Evolutionary conservation across 768 basidiomycete species (phyloP).

Genomic region (Nevesoporus exiguus): DNA sequence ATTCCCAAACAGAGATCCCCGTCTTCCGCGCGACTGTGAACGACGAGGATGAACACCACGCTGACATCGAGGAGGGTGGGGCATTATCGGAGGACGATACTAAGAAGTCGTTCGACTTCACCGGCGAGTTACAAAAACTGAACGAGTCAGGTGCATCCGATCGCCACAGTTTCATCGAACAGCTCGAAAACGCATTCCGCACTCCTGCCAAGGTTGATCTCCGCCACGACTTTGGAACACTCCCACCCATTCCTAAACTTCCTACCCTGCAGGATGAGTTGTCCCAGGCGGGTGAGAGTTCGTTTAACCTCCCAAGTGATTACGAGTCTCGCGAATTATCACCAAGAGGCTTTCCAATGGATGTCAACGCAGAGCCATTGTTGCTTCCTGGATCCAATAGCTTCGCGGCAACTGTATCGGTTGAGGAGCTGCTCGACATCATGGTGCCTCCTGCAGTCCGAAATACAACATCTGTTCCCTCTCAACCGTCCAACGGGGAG

Average conservation of each 20-base stretch:
- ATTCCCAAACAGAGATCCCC: slow-evolving; percentile 29
- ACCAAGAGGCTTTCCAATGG: slow-evolving; percentile 17
- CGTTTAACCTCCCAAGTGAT: slow-evolving; percentile 18
- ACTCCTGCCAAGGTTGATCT: slow-evolving; percentile 71
- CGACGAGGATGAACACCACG: slow-evolving; percentile 42
- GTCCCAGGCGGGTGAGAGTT: slow-evolving; percentile 20
- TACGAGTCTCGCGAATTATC: slow-evolving; percentile 17
- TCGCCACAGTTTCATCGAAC: slow-evolving; percentile 74
- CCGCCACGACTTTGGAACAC: slow-evolving; percentile 43
- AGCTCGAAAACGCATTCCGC: slow-evolving; percentile 76
- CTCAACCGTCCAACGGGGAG: slow-evolving; percentile 58
- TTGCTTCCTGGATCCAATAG: slow-evolving; percentile 38
- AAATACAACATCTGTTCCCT: slow-evolving; percentile 33
- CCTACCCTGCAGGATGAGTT: slow-evolving; percentile 35
- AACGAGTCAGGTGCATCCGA: slow-evolving; percentile 69
- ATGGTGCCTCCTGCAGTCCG: slow-evolving; percentile 17
- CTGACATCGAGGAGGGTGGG: slow-evolving; percentile 39
- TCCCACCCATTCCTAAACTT: slow-evolving; percentile 53
- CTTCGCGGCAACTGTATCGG: slow-evolving; percentile 29
- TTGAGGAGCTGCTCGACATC: slow-evolving; percentile 29
- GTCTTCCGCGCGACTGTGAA: slow-evolving; percentile 44
- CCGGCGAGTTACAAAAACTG: slow-evolving; percentile 67
- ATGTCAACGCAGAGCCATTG: slow-evolving; percentile 35
- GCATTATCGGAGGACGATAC: slow-evolving; percentile 60
- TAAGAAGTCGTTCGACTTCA: slow-evolving; percentile 82